These are phyloP conservation scores for Fusarium sp. DNA, from an alignment of 2,329 filamentous ascomycete species.

Conservation along the genomic window DNA sequence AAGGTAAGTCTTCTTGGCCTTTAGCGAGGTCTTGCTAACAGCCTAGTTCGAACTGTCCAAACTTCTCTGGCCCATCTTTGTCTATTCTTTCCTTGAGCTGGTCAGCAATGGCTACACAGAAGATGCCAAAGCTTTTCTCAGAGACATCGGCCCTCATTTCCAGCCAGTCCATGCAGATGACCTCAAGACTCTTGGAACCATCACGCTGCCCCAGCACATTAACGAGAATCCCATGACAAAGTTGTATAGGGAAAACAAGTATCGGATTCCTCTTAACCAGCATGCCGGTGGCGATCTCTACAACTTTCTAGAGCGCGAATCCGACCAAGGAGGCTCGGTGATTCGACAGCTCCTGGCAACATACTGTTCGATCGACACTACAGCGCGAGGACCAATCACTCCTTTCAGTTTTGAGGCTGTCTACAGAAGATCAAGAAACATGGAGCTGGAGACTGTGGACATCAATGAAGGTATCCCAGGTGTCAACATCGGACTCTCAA, in stretches of 20 bases:
- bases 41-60: constrained; percentile 83
- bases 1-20: constrained; percentile 66
- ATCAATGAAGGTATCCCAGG: constrained; percentile 73
- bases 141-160: constrained; percentile 74
- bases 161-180: constrained; percentile 84
- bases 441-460: constrained; percentile 72
- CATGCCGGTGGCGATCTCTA: constrained; percentile 85
- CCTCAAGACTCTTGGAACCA: constrained; percentile 76
- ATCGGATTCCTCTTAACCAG: constrained; percentile 88
- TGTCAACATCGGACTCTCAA: constrained; percentile 69
- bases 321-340: constrained; percentile 80
- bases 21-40: constrained; percentile 36
- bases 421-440: constrained; percentile 65
- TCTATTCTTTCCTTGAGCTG: constrained; percentile 90
- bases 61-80: constrained; percentile 91
- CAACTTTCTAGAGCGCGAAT: constrained; percentile 88
- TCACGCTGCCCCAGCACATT: constrained; percentile 82
- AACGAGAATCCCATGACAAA: constrained; percentile 80
- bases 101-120: constrained; percentile 75
- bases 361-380: constrained; percentile 68
- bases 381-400: constrained; percentile 70
- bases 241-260: constrained; percentile 87
- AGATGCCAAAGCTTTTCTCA: constrained; percentile 80
- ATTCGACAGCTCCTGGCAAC: constrained; percentile 78
- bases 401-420: constrained; percentile 72